phyloP scores from a whole-genome alignment of 2,329 filamentous ascomycete genomes.

The Talaromyces rugulosus region DNA sequence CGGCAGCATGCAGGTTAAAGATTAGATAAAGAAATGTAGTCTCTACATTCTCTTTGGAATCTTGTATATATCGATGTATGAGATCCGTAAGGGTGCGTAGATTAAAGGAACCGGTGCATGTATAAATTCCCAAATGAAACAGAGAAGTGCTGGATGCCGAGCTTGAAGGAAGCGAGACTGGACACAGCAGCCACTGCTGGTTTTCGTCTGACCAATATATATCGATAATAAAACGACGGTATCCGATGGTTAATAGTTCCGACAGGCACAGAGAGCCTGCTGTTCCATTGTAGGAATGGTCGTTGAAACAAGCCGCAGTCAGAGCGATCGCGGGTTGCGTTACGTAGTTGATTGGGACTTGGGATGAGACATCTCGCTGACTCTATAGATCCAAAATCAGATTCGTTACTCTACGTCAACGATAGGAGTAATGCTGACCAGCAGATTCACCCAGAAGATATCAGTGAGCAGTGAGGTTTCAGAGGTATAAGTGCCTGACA shows the following conservation, averaged over 20 bases:
- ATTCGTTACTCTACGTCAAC: not conserved
- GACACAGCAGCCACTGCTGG: conserved; percentile 58
- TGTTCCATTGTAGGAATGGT: conserved; percentile 50
- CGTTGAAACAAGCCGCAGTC: conserved; percentile 55
- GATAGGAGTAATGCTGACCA: conserved; percentile 1
- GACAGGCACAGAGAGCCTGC: conserved; percentile 55
- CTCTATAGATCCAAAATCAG: conserved; percentile 39
- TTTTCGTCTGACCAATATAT: conserved; percentile 59
- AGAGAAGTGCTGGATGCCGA: conserved; percentile 27
- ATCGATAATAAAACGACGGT: conserved; percentile 56
- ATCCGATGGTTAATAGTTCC: conserved; percentile 59
- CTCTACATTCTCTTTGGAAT: conserved; percentile 52
- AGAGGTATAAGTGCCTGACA: conserved; percentile 12
- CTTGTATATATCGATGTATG: conserved; percentile 50
- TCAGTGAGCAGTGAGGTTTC: conserved; percentile 11
- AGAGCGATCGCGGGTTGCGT: conserved; percentile 55
- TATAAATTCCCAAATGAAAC: conserved; percentile 48
- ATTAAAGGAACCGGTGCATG: conserved; percentile 53
- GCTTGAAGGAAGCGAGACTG: conserved; percentile 47
- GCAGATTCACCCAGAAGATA: conserved; percentile 12
- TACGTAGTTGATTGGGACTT: conserved; percentile 61
- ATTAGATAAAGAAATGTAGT: conserved; percentile 52
- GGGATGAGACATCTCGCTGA: conserved; percentile 57
- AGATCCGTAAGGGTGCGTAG: conserved; percentile 48
- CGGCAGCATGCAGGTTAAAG: conserved; percentile 58